phyloP scores from a whole-genome alignment of 768 basidiomycete genomes.

The Boletus vermiculosoides region DNA sequence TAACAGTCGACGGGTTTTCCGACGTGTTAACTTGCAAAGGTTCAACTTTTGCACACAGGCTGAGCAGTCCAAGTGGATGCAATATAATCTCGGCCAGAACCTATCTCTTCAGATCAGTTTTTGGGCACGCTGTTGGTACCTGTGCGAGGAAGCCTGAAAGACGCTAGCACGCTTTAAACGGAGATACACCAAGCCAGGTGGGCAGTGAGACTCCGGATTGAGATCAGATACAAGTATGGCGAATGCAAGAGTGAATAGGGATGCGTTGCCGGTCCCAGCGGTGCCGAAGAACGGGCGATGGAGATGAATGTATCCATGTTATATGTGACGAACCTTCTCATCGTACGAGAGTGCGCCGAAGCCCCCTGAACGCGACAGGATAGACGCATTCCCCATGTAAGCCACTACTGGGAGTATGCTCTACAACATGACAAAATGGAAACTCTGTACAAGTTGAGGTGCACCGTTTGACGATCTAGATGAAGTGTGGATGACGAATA shows the following conservation, averaged over 20 bases:
- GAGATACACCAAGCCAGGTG: background rate
- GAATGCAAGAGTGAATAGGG: background rate
- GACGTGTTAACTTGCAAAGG: background rate
- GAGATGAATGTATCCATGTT: background rate
- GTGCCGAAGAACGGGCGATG: background rate
- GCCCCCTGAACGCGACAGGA: background rate
- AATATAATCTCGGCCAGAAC: background rate
- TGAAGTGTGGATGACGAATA: background rate
- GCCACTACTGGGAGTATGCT: background rate
- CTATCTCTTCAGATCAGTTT: background rate
- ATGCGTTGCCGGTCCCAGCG: background rate
- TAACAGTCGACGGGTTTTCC: background rate
- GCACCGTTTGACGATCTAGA: background rate
- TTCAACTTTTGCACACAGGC: background rate
- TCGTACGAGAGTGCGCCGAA: background rate
- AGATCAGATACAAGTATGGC: background rate
- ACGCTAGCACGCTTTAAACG: background rate
- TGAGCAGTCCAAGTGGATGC: background rate
- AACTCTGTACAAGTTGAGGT: background rate
- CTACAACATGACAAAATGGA: background rate
- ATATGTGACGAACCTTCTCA: background rate
- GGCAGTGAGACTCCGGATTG: background rate
- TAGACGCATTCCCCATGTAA: background rate
- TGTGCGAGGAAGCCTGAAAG: background rate
- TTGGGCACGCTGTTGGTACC: background rate